Evolutionary conservation across 139 green algal species (phyloP).

Genomic region (Tetratostichococcus sp.): DNA sequence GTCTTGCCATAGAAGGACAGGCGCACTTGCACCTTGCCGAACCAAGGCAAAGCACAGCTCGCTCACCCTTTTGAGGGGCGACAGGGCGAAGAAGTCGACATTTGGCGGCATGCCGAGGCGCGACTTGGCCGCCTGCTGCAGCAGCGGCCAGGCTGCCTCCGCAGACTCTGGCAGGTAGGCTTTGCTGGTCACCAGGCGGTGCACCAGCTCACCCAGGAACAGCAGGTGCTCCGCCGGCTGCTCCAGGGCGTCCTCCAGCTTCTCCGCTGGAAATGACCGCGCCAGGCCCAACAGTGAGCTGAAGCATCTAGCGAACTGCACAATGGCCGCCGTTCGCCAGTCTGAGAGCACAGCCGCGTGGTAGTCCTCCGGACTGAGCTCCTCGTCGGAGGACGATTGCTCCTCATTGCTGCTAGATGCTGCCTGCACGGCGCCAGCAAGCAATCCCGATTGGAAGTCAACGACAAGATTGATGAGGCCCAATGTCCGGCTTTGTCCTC

Average conservation of each 20-base stretch:
- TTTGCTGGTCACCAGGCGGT: conserved; percentile 26
- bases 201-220: conserved; percentile 40
- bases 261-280: conserved; percentile 25
- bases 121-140: conserved; percentile 21
- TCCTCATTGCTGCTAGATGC: neutral
- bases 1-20: no score
- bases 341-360: neutral
- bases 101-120: conserved; percentile 22
- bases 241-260: conserved; percentile 35
- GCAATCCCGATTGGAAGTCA: no score
- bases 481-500: no score
- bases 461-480: no score
- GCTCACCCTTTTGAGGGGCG: conserved; percentile 24
- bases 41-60: neutral
- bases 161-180: conserved; percentile 12
- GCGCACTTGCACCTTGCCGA: no score
- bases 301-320: neutral
- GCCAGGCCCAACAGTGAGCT: neutral
- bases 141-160: conserved; percentile 18
- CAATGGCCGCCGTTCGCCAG: neutral
- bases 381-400: neutral
- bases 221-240: conserved; percentile 24
- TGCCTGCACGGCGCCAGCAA: no score
- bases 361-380: neutral
- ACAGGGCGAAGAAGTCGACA: conserved; percentile 16